Conservation (phyloP, 1,284 basidiomycete species). For the Cronartium quercuum region DNA sequence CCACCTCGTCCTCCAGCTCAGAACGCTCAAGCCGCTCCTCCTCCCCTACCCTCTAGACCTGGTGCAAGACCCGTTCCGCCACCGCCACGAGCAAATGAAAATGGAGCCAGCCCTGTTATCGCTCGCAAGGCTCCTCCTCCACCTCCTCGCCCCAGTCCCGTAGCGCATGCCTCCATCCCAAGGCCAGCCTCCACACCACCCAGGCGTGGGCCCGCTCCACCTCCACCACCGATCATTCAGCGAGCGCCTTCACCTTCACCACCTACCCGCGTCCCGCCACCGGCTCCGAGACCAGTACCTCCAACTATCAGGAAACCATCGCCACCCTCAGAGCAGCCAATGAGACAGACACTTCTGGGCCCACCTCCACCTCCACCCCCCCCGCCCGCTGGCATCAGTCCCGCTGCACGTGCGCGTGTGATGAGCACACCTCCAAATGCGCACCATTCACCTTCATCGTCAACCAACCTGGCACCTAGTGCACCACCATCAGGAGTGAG, state of each 20-base stretch:
- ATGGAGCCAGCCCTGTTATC: not conserved
- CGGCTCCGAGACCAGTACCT: conserved; percentile 6
- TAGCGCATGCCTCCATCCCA: conserved; percentile 5
- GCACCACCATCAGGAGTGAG: not conserved
- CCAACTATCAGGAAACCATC: conserved; percentile 3
- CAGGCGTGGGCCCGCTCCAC: conserved; percentile 31
- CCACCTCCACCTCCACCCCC: conserved; percentile 35
- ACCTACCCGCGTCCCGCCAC: conserved; percentile 37
- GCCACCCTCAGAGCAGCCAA: conserved; percentile 27
- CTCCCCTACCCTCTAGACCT: conserved; percentile 33
- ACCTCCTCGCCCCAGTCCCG: conserved; percentile 27
- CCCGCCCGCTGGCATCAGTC: not conserved
- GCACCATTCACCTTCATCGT: not conserved
- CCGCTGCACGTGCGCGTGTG: conserved; percentile 13
- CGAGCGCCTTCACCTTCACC: not conserved
- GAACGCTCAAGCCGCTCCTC: conserved; percentile 3
- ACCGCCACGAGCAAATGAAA: not conserved
- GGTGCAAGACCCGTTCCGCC: not conserved
- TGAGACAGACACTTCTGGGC: no score
- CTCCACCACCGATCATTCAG: conserved; percentile 4
- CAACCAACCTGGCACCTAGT: not conserved
- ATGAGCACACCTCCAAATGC: not conserved
- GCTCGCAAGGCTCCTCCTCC: conserved; percentile 29
- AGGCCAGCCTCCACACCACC: conserved; percentile 34
- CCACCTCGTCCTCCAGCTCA: conserved; percentile 26